Base-by-base conservation (phyloP, 2,329 filamentous ascomycete species). In the Cercospora citrullina region DNA sequence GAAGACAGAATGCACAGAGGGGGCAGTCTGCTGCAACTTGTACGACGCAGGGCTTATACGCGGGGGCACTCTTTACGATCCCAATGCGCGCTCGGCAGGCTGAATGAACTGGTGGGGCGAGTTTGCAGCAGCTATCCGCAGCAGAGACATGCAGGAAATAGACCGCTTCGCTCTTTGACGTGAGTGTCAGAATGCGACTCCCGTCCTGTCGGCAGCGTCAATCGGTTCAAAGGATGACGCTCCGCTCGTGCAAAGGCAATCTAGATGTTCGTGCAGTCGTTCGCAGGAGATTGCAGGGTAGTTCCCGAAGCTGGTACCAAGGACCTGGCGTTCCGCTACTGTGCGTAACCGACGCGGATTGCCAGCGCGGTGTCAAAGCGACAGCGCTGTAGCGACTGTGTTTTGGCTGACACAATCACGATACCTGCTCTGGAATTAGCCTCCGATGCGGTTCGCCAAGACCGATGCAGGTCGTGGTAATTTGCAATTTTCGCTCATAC, bases 231-330 rank as follows among this genome's bases (percentile, higher is more conserved):
- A 70, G 69, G 68, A 72, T 48, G 57, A 71, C 70, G 64, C 67
- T 69, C 67, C 64, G 60, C 67, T 60, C 68, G 58, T 68, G 66
- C 70, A 66, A 58, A 69, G 67, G 67, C 59, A 71, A 66, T 72
- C 68, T 71, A 67, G 71, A 66, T 71, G 71, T 60, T 72, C 70
- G 69, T 73, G 75, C 75, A 76, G 74, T 73, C 73, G 77, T 78
- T 78, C 77, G 76, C 75, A 77, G 75, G 75, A 78, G 75, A 77
- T 78, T 77, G 75, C 76, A 78, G 75, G 76, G 71, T 74, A 73
- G 65, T 74, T 72, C 68, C 74, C 71, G 75, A 72, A 68, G 72
- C 69, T 72, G 66, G 72, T 66, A 69, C 76, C 75, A 74, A 74
- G 71, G 73, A 68, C 70, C 72, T 74, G 76, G 74, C 71, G 69